These are phyloP conservation scores for Cupressus sempervirens DNA, from an alignment of 75 land plant genomes.

Conservation along the genomic window DNA sequence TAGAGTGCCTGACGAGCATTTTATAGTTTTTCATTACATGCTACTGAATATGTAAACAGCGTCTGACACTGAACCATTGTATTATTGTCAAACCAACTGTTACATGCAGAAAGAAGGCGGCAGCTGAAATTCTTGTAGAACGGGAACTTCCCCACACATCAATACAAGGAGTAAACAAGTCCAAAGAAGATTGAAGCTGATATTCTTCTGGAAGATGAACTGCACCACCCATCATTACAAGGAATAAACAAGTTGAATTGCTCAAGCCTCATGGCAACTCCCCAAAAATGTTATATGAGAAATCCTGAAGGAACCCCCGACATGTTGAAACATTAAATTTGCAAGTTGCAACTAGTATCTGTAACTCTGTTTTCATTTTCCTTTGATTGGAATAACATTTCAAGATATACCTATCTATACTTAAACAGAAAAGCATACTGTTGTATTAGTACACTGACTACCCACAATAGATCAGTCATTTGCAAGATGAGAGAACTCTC, in stretches of 20 bases:
- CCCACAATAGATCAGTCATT: not conserved
- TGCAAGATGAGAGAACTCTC: not conserved
- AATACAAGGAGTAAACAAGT: not conserved
- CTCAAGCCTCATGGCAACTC: not conserved
- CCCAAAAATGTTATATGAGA: not conserved
- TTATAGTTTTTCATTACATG: not conserved
- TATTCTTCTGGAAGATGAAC: not conserved
- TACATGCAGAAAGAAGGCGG: not conserved
- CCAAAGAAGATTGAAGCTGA: not conserved
- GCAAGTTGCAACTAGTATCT: not conserved
- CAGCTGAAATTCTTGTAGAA: not conserved
- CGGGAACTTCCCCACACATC: not conserved
- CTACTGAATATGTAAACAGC: not conserved
- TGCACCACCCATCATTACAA: not conserved
- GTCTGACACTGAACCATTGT: not conserved
- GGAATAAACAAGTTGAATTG: not conserved
- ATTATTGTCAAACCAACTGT: slow-evolving; percentile 2
- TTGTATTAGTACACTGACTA: not conserved
- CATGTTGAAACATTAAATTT: not conserved
- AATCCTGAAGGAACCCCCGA: not conserved
- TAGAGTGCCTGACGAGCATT: not conserved
- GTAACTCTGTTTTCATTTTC: not conserved
- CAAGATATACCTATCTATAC: not conserved
- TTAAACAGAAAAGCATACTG: not conserved
- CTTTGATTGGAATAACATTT: not conserved